These are phyloP conservation scores for Botryotinia globosa DNA, from an alignment of 2,329 filamentous ascomycete species.

Conservation along the genomic window DNA sequence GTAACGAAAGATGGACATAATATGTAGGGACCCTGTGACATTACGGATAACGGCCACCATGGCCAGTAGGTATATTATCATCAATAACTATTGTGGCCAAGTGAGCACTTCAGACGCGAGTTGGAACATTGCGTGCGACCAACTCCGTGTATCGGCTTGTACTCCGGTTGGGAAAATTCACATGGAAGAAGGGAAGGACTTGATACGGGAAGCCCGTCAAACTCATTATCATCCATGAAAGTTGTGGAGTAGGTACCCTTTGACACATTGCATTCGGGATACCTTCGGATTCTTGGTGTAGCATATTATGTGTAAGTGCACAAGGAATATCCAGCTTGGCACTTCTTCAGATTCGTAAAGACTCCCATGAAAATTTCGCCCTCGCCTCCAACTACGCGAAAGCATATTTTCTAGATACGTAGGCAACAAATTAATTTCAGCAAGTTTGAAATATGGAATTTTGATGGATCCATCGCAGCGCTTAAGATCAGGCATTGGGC, in stretches of 20 bases:
- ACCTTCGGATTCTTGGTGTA: not conserved
- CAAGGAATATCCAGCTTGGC: not conserved
- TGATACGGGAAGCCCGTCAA: not conserved
- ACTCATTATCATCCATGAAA: not conserved
- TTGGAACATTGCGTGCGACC: not conserved
- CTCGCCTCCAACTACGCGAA: not conserved
- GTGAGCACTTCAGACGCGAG: not conserved
- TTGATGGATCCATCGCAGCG: not conserved
- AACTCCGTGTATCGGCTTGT: not conserved
- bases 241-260: not conserved
- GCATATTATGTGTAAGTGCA: not conserved
- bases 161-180: not conserved
- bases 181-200: not conserved
- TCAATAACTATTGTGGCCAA: not conserved
- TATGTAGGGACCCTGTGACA: not conserved
- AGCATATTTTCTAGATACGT: not conserved
- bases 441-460: not conserved
- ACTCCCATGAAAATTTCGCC: not conserved
- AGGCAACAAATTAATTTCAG: not conserved
- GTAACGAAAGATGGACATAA: not conserved
- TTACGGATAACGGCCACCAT: not conserved
- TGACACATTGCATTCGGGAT: not conserved
- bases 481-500: not conserved
- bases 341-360: not conserved
- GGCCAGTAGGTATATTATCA: not conserved